Percentiles rank a stretch among this genome's conserved stretches.
phyloP scores from a whole-genome alignment of 164 flowering plant species.

The grape (Vitis vinifera) region ASM3070453v1 NC_081815.1:7602001-7602500 shows the following conservation, averaged over 20 bases:
- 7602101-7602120: slow-evolving; percentile 88
- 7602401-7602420: no score
- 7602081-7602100: slow-evolving; percentile 82
- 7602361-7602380: not conserved
- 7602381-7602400: not conserved
- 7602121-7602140: slow-evolving; percentile 54
- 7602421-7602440: no score
- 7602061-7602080: slow-evolving; percentile 75
- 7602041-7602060: slow-evolving; percentile 74
- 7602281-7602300: not conserved
- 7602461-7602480: no score
- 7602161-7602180: slow-evolving; percentile 64
- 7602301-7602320: not conserved
- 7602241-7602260: not conserved
- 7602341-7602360: not conserved
- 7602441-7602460: no score
- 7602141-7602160: slow-evolving; percentile 62
- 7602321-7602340: no score
- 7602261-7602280: not conserved
- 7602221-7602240: slow-evolving; percentile 1
- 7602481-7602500: no score
- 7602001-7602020: slow-evolving; percentile 89
- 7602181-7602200: slow-evolving; percentile 66
- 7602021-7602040: slow-evolving; percentile 80
- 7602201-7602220: slow-evolving; percentile 35